Evolutionary conservation across 2,329 filamentous ascomycete genomes (phyloP).

Genomic region (Botrytis paeoniae): DNA sequence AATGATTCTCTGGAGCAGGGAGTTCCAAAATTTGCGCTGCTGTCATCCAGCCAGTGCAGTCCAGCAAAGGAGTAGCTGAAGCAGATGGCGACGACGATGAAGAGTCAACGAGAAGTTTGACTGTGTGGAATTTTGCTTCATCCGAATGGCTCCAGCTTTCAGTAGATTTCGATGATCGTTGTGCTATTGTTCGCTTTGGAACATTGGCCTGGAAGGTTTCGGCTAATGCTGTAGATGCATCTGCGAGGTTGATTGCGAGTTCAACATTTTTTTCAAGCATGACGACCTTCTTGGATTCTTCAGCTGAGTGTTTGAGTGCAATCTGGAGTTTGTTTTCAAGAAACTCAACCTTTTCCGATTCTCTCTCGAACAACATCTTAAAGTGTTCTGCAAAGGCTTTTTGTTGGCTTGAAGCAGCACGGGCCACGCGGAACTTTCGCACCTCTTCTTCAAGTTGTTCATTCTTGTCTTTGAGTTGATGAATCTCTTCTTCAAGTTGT

Average conservation of each 20-base stretch:
- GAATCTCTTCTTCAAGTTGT: background rate
- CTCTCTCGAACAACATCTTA: constrained; percentile 1
- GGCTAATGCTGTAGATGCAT: background rate
- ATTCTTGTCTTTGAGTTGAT: background rate
- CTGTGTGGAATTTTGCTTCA: background rate
- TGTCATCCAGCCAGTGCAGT: background rate
- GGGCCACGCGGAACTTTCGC: background rate
- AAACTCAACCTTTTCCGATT: background rate
- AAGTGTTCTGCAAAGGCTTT: background rate
- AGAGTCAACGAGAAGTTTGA: background rate
- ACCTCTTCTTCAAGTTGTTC: background rate
- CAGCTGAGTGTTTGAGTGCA: background rate
- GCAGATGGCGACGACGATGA: background rate
- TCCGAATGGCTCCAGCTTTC: background rate
- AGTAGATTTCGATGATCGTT: background rate
- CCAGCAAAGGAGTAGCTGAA: background rate
- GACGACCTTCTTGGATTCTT: background rate
- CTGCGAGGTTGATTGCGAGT: background rate
- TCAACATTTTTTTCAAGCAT: background rate
- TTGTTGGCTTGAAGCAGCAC: background rate
- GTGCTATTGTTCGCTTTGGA: background rate
- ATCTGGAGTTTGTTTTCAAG: background rate
- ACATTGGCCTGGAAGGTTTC: background rate
- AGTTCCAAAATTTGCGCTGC: background rate
- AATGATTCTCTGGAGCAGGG: background rate